These are phyloP conservation scores for Leucaena leucocephala DNA, from an alignment of 306 rosid genomes.

Conservation along the genomic window DNA sequence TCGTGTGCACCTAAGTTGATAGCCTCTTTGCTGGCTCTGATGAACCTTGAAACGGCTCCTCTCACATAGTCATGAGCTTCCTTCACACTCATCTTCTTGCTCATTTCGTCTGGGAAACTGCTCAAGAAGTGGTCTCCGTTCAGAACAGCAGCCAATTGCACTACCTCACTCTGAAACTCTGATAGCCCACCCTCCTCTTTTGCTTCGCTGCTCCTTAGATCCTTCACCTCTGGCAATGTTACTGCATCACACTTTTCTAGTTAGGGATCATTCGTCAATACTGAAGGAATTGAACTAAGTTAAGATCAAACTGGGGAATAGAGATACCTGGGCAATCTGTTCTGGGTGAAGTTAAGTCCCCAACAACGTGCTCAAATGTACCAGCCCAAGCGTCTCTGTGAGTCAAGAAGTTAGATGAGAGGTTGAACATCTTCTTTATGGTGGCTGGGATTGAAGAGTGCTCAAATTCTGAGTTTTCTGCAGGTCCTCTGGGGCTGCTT, in stretches of 20 bases:
- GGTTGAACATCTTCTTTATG: slow-evolving; percentile 93
- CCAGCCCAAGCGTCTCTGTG: slow-evolving; percentile 99
- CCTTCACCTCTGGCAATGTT: slow-evolving; percentile 82
- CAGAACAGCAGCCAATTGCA: slow-evolving; percentile 92
- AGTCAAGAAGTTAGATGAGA: slow-evolving; percentile 86
- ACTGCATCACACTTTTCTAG: slow-evolving; percentile 39
- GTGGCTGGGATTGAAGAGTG: slow-evolving; percentile 99
- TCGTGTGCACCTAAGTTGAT: slow-evolving; percentile 82
- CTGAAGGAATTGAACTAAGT: too few relatives aligned
- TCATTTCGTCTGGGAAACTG: slow-evolving; percentile 85
- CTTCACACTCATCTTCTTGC: slow-evolving; percentile 76
- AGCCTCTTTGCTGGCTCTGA: slow-evolving; percentile 96
- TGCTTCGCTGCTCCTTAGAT: slow-evolving; percentile 74
- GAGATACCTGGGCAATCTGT: slow-evolving; percentile 89
- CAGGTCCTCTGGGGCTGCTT: slow-evolving; percentile 75
- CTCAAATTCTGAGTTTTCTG: slow-evolving; percentile 87
- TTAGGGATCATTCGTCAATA: too few relatives aligned
- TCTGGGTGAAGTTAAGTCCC: slow-evolving; percentile 73
- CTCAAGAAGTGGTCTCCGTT: slow-evolving; percentile 92
- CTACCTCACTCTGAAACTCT: slow-evolving; percentile 89
- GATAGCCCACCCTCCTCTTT: slow-evolving; percentile 67
- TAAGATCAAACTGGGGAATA: background rate
- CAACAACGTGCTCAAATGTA: slow-evolving; percentile 82
- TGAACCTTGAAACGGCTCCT: slow-evolving; percentile 92
- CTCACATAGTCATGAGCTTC: slow-evolving; percentile 73